Base-by-base conservation (phyloP, 2,329 filamentous ascomycete species). In the Talaromyces piceae region DNA sequence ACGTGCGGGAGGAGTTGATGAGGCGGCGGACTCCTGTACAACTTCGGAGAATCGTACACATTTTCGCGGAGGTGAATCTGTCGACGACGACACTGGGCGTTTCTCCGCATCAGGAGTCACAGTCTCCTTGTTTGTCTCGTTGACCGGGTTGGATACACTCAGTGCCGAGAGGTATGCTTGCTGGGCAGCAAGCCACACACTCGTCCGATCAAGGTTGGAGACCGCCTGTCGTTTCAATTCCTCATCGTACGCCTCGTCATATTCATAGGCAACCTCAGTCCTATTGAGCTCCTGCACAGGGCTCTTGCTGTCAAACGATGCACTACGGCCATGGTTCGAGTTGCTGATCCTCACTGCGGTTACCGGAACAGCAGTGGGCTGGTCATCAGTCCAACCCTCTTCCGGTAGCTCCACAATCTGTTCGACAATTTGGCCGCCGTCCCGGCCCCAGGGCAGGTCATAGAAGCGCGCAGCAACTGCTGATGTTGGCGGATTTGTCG, bases 401-500 rank as follows among this genome's bases (percentile, higher is more conserved):
- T 76, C 72, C 12, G 49, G 61, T 30, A 83, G 68, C 59, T 88
- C 81, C 26, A 91, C 72, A 27, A 88, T 76, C 43, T 83, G 85
- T 65, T 91, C 86, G 45, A 88, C 70, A 23, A 84, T 64, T 5
- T 72, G 64, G 13, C 70, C 68, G 44, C 70, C 56, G 47, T 74
- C 66, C 20, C 70, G 70, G 57, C 76, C 78, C 85, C 90, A 96
- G 3, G 91, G 90, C 25, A 86, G 79, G 56, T 86, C 84, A 71
- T 97, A 97, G 63, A 96, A 97, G 56, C 86, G 82, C 65, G 95
- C 88, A 8, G 91, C 91, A n/a, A 86, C 90, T 26, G 89, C 88
- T 1, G 91, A 95, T 0, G 88, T 91, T 1, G 90, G 90, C 6
- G 80, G 77, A 11, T 78, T 77, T 18, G 77, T 75, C 58, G 68